Evolutionary conservation across 192 early-diverging fungal genomes (phyloP), one percentile per base, ranked within the genome.

Genomic region (Rhizophlyctis rosea): DNA sequence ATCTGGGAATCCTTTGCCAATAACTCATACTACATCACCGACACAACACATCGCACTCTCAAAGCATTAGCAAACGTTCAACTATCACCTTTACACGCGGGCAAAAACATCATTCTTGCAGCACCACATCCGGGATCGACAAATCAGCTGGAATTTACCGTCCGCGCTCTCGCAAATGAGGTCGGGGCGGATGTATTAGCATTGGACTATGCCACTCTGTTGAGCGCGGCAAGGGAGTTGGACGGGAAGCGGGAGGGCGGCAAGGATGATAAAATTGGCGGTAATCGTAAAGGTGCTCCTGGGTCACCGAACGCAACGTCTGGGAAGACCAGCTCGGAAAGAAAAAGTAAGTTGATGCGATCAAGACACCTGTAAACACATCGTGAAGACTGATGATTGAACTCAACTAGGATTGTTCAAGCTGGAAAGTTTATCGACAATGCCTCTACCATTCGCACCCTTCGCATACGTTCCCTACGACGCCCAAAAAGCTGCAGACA

Each of bases 191-290:
- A 84, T 67, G 51, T 91, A 18, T 33, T 89, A 13, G 75, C 67
- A 0, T 55, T 91, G 35, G 89, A 91, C 59, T 68, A 77, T 9
- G 77, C 84, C 47, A 80, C 82, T 39, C 53, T 89, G 24, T 69
- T 87, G 47, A 65, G 71, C 9, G 71, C 83, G n/a, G 81, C 77
- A 3, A 34, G 68, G 4, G 75, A 75, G 33, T 33, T 57, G 47
- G 76, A 59, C 36, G 31, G 62, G 18, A 4, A 54, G 24, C 31
- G 31, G 30, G 28, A 49, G n/a, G 24, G 27, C 32, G 29, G 16
- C 27, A 28, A 28, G n/a, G 25, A 24, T 14, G 9, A 7, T 52
- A 52, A 14, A 52, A 5, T 23, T 24, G 25, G 50, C 50, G 23
- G 5, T 9, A 52, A 28, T 14, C 11, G 50, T n/a, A 14, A 28